Base-by-base conservation (phyloP, 2,329 filamentous ascomycete species). In the Alternaria novae-zelandiae region DNA sequence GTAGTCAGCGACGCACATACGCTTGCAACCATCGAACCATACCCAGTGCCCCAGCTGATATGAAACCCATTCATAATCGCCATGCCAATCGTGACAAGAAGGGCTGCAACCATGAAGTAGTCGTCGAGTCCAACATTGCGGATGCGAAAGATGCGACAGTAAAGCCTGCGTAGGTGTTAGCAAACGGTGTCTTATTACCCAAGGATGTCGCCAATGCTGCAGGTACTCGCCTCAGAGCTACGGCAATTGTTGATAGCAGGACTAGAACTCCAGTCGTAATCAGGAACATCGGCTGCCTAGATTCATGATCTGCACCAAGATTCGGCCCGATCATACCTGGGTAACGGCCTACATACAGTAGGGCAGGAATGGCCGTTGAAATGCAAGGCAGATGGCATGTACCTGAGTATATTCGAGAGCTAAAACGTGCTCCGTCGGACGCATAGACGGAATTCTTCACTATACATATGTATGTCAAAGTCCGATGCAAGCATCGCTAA, bases 21-120 rank as follows among this genome's bases (percentile, higher is more conserved):
- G n/a, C 36, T 41, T 41, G n/a, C 36, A 41, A 17, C 36, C 8
- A 28, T 25, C 3, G 36, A 20, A 23, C 17, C 43, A 15, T 55
- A 56, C 59, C 59, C 59, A 21, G 59, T 61, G 13, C 59, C 59
- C 53, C 53, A 51, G 45, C 51, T 50, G 30, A 61, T 25, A 43
- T 50, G 58, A 30, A 50, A 51, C 5, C 28, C 51, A 25, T 61
- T 61, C 53, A 56, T 55, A 13, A 56, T 50, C 3, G 44, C 58
- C 51, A 61, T 25, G 6, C 28, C 58, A 32, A 61, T 56, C 11
- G 58, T 46, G 12, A 56, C 30, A 1, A 61, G 20, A n/a, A 61
- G 53, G 13, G 46, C 46, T 4, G 23, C 46, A 28, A 49, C 15
- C 46, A 49, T 49, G 10, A 49, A 49, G 13, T 49, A 28, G 15